phyloP scores from a whole-genome alignment of 768 basidiomycete genomes.

The Dioszegia aurantiaca region DNA sequence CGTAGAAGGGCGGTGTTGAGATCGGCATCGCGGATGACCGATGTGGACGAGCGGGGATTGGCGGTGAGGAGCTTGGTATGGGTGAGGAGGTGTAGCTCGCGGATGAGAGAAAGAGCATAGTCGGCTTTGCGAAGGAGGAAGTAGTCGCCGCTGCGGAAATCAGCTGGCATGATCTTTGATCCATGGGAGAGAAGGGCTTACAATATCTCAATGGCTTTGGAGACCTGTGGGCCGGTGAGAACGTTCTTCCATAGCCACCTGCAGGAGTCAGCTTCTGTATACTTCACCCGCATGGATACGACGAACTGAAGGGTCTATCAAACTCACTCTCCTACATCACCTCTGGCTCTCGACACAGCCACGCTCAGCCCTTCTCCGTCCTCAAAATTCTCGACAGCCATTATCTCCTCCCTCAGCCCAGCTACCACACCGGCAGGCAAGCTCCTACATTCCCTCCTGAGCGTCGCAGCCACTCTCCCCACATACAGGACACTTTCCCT shows the following conservation, averaged over 20 bases:
- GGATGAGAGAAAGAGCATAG: constrained; percentile 75
- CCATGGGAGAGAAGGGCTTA: constrained; percentile 54
- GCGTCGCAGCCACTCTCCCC: constrained; percentile 78
- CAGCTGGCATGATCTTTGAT: too few species aligned
- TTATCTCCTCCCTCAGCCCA: constrained; percentile 64
- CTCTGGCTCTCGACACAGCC: constrained; percentile 70
- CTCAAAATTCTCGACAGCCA: constrained; percentile 57
- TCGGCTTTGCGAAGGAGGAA: constrained; percentile 86
- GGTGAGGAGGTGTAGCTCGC: constrained; percentile 81
- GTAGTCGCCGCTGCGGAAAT: constrained; percentile 67
- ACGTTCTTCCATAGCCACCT: constrained; percentile 87
- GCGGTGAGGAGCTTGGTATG: constrained; percentile 68
- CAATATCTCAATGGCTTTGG: constrained; percentile 80
- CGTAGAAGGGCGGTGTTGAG: constrained; percentile 80
- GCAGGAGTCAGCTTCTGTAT: neutral
- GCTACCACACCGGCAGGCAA: constrained; percentile 67
- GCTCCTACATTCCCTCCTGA: constrained; percentile 72
- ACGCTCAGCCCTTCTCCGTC: constrained; percentile 74
- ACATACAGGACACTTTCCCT: constrained; percentile 81
- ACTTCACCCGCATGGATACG: too few species aligned
- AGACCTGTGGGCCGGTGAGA: constrained; percentile 75
- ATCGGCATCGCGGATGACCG: constrained; percentile 85
- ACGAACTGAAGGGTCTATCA: too few species aligned
- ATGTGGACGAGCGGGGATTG: constrained; percentile 59
- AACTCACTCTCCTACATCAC: constrained; percentile 69